Percentiles rank a stretch among this genome's conserved stretches.
Evolutionary conservation across 1,284 basidiomycete genomes (phyloP).

Genomic region (Dichomitus squalens): DNA sequence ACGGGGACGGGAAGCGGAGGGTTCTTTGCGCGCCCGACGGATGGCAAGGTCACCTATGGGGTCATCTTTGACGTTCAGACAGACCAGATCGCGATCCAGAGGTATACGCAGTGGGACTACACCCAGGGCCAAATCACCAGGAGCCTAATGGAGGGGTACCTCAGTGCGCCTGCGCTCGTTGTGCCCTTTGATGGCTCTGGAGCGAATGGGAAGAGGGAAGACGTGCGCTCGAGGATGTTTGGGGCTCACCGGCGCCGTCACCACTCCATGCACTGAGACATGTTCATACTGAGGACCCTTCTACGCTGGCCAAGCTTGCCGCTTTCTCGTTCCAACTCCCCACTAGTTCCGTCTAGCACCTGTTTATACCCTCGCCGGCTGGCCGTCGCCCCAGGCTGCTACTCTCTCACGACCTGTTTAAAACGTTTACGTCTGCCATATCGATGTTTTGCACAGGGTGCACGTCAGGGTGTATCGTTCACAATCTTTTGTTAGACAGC

Average conservation of each 20-base stretch:
- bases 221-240: constrained; percentile 2
- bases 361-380: too few relatives aligned
- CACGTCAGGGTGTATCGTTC: too few relatives aligned
- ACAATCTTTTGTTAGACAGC: too few relatives aligned
- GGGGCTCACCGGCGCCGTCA: constrained; percentile 7
- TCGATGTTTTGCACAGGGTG: too few relatives aligned
- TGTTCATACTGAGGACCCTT: too few relatives aligned
- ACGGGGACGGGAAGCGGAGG: constrained; percentile 31
- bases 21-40: constrained; percentile 30
- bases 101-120: constrained; percentile 32
- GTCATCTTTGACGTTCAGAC: constrained; percentile 34
- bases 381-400: too few relatives aligned
- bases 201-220: background rate
- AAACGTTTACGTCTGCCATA: too few relatives aligned
- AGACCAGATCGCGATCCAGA: constrained; percentile 31
- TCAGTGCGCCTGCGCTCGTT: constrained; percentile 24
- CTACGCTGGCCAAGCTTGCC: too few relatives aligned
- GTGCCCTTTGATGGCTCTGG: constrained; percentile 21
- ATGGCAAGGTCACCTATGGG: constrained; percentile 23
- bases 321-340: too few relatives aligned
- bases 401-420: too few relatives aligned
- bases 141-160: constrained; percentile 31
- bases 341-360: too few relatives aligned
- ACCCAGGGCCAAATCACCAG: constrained; percentile 25
- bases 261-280: constrained; percentile 13